Base-by-base conservation (phyloP, 2,329 filamentous ascomycete genomes). In the Arthrobotrys musiformis region DNA sequence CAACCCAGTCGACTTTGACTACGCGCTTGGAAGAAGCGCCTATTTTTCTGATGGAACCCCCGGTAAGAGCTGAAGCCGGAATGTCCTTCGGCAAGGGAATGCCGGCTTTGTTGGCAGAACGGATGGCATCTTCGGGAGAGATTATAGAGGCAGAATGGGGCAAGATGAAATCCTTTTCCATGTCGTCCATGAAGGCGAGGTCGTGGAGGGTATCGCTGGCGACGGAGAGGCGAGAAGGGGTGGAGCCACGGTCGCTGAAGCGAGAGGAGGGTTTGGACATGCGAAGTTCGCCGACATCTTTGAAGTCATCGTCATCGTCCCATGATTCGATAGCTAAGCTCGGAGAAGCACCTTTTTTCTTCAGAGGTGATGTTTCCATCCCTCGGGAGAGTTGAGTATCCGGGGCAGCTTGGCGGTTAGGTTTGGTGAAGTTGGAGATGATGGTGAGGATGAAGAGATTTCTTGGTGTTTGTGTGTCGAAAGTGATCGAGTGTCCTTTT, bases 41-140 rank as follows among this genome's bases (percentile, higher is more conserved):
- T 35, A 98, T 87, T 80, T 94, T 88, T 85, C 96, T 97, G 82
- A 98, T 98, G 8, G 93, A 94, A 63, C 95, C 95, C 64, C 94
- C 94, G 83, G 95, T 89, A 46, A 99, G 86, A 30, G 95, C 95
- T 19, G 94, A 97, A 30, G 92, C 89, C 0, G 94, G 93, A 33
- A 98, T 90, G 82, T 94, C 94, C 62, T 89, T 86, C 28, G 95
- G 95, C 69, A 98, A 89, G 5, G 95, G 94, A 79, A 99, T 97
- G 80, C 95, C 95, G 26, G 93, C 94, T 82, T 90, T 90, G 81
- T 93, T 92, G 35, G 94, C 94, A 5, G 93, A 92, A 24, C 92
- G 89, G 81, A 99, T 94, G 76, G 95, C 94, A 82, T 96, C 72
- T 50, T 76, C 64, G n/a, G 72, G 64, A 8, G 72, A 76, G 50